These are phyloP conservation scores for Phlyctochytrium arcticum DNA, from an alignment of 192 early-diverging fungal species.

Conservation along the genomic window DNA sequence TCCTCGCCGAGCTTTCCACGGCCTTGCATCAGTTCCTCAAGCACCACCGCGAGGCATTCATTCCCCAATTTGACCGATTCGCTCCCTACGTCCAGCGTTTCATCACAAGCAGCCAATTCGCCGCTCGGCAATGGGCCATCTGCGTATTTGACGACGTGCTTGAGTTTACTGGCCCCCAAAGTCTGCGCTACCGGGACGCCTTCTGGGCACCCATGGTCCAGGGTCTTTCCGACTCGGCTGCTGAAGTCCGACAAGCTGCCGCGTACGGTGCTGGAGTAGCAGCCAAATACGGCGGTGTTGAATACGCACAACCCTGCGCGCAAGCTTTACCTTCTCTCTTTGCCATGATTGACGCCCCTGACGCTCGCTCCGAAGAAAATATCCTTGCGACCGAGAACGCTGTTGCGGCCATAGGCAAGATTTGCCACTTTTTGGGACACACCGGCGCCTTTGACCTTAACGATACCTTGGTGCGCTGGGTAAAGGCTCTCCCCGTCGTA, in stretches of 20 bases:
- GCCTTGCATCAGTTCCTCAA: constrained; percentile 79
- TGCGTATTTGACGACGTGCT: constrained; percentile 91
- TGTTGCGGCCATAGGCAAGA: constrained; percentile 87
- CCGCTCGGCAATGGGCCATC: constrained; percentile 88
- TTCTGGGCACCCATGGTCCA: constrained; percentile 65
- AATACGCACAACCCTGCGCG: constrained; percentile 68
- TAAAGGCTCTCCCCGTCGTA: constrained; percentile 71
- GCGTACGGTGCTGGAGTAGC: constrained; percentile 92
- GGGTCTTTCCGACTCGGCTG: constrained; percentile 49
- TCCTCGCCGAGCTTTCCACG: constrained; percentile 68
- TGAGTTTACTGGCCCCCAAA: constrained; percentile 79
- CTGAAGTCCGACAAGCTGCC: constrained; percentile 89
- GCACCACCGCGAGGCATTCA: constrained; percentile 64
- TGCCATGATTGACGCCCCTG: constrained; percentile 58
- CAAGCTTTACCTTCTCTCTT: constrained; percentile 76
- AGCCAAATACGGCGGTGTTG: constrained; percentile 81
- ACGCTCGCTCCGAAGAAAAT: constrained; percentile 68
- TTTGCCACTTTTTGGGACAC: constrained; percentile 32
- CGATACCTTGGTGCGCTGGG: constrained; percentile 61
- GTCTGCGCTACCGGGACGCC: constrained; percentile 56
- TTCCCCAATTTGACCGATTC: constrained; percentile 78
- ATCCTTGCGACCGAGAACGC: constrained; percentile 91
- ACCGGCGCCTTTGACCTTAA: constrained; percentile 22
- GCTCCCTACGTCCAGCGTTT: constrained; percentile 65
- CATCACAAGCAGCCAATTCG: constrained; percentile 34